phyloP scores from a whole-genome alignment of 371 early-diverging fungal genomes.

The Coelomomyces lativittatus region DNA sequence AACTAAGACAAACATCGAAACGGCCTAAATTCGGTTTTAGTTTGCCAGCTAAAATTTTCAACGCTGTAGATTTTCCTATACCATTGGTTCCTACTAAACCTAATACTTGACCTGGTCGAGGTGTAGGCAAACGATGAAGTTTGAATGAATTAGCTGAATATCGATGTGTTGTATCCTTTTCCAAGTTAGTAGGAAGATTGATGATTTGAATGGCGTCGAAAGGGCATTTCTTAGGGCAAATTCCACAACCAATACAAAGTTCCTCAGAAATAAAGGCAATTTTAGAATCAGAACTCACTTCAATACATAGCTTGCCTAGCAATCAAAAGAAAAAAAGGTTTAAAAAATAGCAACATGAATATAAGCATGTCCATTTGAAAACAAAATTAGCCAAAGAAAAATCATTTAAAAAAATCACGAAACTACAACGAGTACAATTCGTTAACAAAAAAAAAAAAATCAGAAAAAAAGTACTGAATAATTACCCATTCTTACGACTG shows the following conservation, averaged over 20 bases:
- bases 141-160: conserved; percentile 98
- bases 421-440: not conserved
- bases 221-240: conserved; percentile 98
- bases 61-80: conserved; percentile 93
- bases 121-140: conserved; percentile 94
- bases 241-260: conserved; percentile 98
- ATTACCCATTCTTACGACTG: conserved; percentile 64
- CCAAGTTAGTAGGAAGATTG: conserved; percentile 95
- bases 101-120: conserved; percentile 91
- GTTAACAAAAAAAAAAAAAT: not conserved
- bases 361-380: conserved; percentile 5
- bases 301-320: conserved; percentile 89
- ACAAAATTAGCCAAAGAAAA: too few relatives aligned
- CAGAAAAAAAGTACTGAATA: not conserved
- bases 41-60: conserved; percentile 91
- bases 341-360: not conserved
- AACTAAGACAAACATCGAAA: too few relatives aligned
- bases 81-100: conserved; percentile 99
- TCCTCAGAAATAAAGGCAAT: conserved; percentile 87
- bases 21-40: conserved; percentile 96
- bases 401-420: too few relatives aligned
- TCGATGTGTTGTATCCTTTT: conserved; percentile 91
- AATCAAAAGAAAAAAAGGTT: conserved; percentile 6
- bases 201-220: conserved; percentile 96
- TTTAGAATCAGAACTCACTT: conserved; percentile 64